Evolutionary conservation across 306 rosid genomes (phyloP).

Genomic region (Glycine soja): DNA sequence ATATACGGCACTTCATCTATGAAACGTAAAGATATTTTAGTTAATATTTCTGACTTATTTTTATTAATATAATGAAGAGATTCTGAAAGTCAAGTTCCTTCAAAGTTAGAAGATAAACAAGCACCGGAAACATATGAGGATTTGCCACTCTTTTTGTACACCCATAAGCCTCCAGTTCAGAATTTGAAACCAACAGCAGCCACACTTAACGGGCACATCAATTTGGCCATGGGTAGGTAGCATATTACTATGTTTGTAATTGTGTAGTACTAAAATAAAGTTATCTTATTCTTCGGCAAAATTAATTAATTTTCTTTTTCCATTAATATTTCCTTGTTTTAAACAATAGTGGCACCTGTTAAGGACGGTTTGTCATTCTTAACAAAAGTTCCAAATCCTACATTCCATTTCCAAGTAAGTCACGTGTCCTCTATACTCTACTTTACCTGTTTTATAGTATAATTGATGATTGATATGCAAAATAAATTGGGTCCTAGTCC

Average conservation of each 20-base stretch:
- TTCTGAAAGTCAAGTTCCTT: conserved; percentile 23
- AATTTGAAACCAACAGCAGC: conserved; percentile 32
- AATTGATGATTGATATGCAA: background rate
- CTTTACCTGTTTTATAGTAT: background rate
- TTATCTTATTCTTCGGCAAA: background rate
- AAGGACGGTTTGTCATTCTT: conserved; percentile 52
- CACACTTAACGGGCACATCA: conserved; percentile 37
- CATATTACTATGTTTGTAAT: conserved; percentile 4
- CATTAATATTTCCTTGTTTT: background rate
- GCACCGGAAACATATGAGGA: conserved; percentile 48
- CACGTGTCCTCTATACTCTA: too few species aligned
- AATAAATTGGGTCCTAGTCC: conserved; percentile 19
- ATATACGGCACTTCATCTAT: background rate
- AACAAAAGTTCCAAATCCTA: conserved; percentile 60
- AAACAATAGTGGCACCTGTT: conserved; percentile 54
- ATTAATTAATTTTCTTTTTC: conserved; percentile 11
- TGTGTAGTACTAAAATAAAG: background rate
- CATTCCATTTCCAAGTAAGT: conserved; percentile 76
- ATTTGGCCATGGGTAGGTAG: conserved; percentile 60
- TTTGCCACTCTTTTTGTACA: conserved; percentile 64
- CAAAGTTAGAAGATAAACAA: conserved; percentile 43
- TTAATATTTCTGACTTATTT: background rate
- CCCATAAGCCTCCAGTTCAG: conserved; percentile 48
- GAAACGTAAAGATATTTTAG: background rate
- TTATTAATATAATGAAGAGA: conserved; percentile 49